Evolutionary conservation across 345 rosid genomes (phyloP), one percentile per base, ranked within the genome.

Genomic region (Firmiana major): DNA sequence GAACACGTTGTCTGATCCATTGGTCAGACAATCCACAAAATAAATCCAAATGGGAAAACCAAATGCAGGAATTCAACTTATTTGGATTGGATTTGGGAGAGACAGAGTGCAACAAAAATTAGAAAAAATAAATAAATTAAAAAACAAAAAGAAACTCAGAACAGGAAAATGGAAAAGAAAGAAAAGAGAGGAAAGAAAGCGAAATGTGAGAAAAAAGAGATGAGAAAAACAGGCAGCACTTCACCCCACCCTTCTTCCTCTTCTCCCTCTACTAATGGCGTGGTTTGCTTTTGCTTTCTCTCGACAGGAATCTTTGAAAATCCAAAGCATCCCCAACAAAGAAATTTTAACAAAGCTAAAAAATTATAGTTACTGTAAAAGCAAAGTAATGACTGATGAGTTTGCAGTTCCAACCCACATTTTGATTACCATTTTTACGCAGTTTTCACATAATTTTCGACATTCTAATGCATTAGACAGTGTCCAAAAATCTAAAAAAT

Each of bases 271-370:
- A 75, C 80, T 63, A 80, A 81, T 82, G 87, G 83, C 86, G 83
- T 82, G 87, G 69, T 75, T 82, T 76, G 75, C 83, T 85, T 85
- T 85, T 82, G 79, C 86, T 86, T 86, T 74, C 67, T 69, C 80
- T 81, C 78, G 83, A 81, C 83, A 82, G 84, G 91, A 89, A 89
- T 89, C 91, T 89, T 86, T 86, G 88, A 86, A 87, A 86, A 85
- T 87, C 71, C 31, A 79, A 76, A 82, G 79, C 83, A 71, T 63
- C 51, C 51, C 38, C 38, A 75, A 26, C 10, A 75, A 63, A 24
- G 65, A 63, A 43, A n/a, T 19, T 51, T 51, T 80, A 24, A 22
- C 21, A 66, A 26, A 51, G 6, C 62, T 5, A 7, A 16, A 71
- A 36, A 22, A 0, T 2, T 21, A 57, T 55, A 8, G 62, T 57